Evolutionary conservation across 106 monocot genomes (phyloP).

Genomic region (Dioscorea alata): DNA sequence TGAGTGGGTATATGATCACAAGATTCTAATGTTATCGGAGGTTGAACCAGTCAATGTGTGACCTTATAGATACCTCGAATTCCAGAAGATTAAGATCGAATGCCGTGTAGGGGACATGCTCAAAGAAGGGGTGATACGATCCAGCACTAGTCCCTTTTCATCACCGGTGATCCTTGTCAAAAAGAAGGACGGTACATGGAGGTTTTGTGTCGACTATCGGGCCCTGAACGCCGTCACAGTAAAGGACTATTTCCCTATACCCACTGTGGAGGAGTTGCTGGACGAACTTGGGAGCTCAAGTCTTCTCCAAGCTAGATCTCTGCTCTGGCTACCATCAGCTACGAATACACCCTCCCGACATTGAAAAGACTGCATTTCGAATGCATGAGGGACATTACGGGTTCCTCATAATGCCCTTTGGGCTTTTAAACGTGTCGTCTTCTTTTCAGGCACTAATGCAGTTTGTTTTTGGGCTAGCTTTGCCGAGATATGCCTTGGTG

Average conservation of each 20-base stretch:
- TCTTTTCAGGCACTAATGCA: no score
- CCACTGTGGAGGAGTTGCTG: constrained; percentile 11
- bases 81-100: not conserved
- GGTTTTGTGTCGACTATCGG: constrained; percentile 14
- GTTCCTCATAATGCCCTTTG: no score
- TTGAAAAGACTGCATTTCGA: not conserved
- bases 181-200: constrained; percentile 14
- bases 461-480: no score
- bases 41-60: not conserved
- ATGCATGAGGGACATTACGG: constrained; percentile 13
- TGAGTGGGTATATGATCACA: not conserved
- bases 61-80: not conserved
- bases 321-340: constrained; percentile 21
- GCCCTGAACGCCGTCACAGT: constrained; percentile 5
- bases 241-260: not conserved
- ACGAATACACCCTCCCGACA: not conserved
- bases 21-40: not conserved
- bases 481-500: no score
- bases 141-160: not conserved
- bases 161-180: not conserved
- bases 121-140: not conserved
- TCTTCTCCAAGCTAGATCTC: constrained; percentile 21
- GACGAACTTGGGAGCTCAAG: constrained; percentile 17
- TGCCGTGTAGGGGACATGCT: not conserved
- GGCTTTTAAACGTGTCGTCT: no score